Conservation (phyloP, 345 rosid species). For the Rhodomyrtus tomentosa region DNA sequence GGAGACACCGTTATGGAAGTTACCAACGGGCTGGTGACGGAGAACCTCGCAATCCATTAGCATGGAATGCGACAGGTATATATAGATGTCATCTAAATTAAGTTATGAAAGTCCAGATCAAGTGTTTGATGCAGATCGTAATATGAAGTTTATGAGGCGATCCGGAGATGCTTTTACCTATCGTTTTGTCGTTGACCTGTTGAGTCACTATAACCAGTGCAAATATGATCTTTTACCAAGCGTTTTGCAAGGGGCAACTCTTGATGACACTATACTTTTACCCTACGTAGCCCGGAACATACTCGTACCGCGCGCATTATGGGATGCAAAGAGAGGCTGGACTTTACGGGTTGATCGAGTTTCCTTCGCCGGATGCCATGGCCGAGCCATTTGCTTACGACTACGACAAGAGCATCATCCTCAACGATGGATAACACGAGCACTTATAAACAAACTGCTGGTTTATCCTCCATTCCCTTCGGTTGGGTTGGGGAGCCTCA, state of each 20-base stretch:
- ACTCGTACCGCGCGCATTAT: too few relatives aligned
- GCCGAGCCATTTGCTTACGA: conserved; percentile 54
- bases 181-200: conserved; percentile 51
- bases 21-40: conserved; percentile 47
- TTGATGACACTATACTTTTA: too few relatives aligned
- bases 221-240: background rate
- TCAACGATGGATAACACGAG: conserved; percentile 74
- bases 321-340: too few relatives aligned
- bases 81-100: too few relatives aligned
- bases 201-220: conserved; percentile 3
- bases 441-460: conserved; percentile 42
- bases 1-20: conserved; percentile 58
- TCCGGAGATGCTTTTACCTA: conserved; percentile 65
- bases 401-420: conserved; percentile 51
- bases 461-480: conserved; percentile 41
- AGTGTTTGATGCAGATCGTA: background rate
- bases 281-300: too few relatives aligned
- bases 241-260: too few relatives aligned
- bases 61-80: conserved; percentile 73
- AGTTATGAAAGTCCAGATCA: background rate
- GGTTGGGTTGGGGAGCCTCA: conserved; percentile 71
- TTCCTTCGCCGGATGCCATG: conserved; percentile 24
- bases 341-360: conserved; percentile 36
- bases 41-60: conserved; percentile 90
- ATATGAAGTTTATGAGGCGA: background rate